Evolutionary conservation across 2,329 filamentous ascomycete genomes (phyloP).

Genomic region (Thelonectria blattea): DNA sequence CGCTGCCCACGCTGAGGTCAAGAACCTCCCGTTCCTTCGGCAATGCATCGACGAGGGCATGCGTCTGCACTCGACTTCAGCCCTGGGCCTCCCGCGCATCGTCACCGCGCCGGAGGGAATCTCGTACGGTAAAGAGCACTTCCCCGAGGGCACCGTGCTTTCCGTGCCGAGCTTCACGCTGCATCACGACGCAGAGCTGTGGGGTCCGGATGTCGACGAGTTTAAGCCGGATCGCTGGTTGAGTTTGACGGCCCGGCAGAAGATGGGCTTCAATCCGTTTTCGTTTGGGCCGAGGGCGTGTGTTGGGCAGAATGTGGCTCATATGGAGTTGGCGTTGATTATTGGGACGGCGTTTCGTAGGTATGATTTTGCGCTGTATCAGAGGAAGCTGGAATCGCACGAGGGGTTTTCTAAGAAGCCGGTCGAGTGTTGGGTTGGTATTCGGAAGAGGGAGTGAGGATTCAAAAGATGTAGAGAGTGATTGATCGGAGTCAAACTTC

Average conservation of each 20-base stretch:
- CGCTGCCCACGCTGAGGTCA: conserved; percentile 15
- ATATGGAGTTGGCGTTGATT: conserved; percentile 24
- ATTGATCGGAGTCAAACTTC: no score
- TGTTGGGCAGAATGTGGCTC: conserved; percentile 23
- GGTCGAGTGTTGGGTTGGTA: conserved; percentile 22
- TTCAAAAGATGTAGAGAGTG: neutral
- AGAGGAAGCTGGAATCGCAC: conserved; percentile 16
- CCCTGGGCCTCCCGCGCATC: conserved; percentile 20
- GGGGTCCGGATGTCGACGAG: conserved; percentile 20
- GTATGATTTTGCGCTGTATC: conserved; percentile 18
- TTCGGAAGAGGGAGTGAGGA: conserved; percentile 12
- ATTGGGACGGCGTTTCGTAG: conserved; percentile 18
- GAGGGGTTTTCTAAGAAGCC: conserved; percentile 27
- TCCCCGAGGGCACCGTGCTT: conserved; percentile 22
- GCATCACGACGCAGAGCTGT: conserved; percentile 22
- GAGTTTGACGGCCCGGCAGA: conserved; percentile 15
- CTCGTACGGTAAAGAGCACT: conserved; percentile 17
- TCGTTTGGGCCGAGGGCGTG: conserved; percentile 22
- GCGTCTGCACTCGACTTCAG: conserved; percentile 22
- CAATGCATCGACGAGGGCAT: conserved; percentile 23
- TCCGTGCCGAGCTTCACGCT: conserved; percentile 22
- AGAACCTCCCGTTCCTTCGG: conserved; percentile 19
- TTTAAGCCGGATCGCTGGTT: conserved; percentile 23
- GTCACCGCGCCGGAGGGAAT: conserved; percentile 18
- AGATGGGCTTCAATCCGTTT: conserved; percentile 23